Evolutionary conservation across 2,329 filamentous ascomycete species (phyloP), one percentile per base, ranked within the genome.

Genomic region (Dactylella cylindrospora): DNA sequence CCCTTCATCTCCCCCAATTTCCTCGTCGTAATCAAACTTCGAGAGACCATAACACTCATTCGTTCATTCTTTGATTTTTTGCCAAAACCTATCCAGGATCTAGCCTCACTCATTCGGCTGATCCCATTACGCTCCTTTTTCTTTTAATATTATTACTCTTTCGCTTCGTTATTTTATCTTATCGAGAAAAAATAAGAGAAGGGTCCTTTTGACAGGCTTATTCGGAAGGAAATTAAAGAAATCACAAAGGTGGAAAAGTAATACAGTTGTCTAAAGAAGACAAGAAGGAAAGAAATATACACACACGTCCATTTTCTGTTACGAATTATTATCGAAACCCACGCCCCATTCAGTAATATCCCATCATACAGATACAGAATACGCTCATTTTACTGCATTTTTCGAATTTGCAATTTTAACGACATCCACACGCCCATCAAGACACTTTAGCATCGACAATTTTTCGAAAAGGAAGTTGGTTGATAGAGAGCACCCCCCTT

Each of bases 91-190:
- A 47, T 47, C 60, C 57, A 64, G 64, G 64, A 66, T 64, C 57
- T 55, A 68, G 67, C 67, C 68, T 70, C 68, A 70, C 68, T 70
- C 68, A 59, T 70, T 70, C 66, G 68, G 67, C 66, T 66, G 66
- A 55, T 55, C 66, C 68, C 68, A 68, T 69, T 65, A 68, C 68
- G 60, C 68, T 69, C 68, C 61, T 68, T 68, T 68, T 68, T 66
- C 64, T 8, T 38, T 17, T 9, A 8, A 17, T n/a, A n/a, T n/a
- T 62, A 62, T 38, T 62, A 54, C 40, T 64, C 47, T 64, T 64
- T 57, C 50, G 59, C 51, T 64, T 57, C 59, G 52, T 44, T 50
- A 46, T 49, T 64, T 55, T 64, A 64, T 57, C 51, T 57, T 57
- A 64, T 64, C 59, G 59, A 64, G 43, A 51, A 13, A 31, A 31